These are phyloP conservation scores for Xylariaceae sp. DNA, from an alignment of 2,329 filamentous ascomycete genomes.

Conservation along the genomic window DNA sequence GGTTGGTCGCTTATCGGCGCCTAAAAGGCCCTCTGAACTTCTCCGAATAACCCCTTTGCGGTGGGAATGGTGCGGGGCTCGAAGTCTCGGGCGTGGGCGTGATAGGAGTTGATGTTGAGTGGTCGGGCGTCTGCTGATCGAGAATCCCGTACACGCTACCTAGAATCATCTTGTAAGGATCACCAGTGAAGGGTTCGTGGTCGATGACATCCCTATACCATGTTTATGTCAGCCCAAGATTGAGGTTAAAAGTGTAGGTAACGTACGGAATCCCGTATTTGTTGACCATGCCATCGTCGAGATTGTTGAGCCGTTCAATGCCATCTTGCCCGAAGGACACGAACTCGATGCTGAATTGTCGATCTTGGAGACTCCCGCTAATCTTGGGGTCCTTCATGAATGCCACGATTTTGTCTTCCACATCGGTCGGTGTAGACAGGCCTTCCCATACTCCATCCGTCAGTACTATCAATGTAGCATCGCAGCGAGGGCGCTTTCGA, in stretches of 20 bases:
- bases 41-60: background rate
- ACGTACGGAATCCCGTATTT: constrained; percentile 4
- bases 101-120: background rate
- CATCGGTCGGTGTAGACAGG: background rate
- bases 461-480: constrained; percentile 3
- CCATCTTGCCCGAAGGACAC: constrained; percentile 2
- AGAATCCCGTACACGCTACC: constrained; percentile 1
- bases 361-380: background rate
- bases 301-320: background rate
- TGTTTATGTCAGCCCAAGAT: background rate
- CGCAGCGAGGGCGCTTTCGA: background rate
- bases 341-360: constrained; percentile 4
- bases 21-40: background rate
- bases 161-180: constrained; percentile 5
- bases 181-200: constrained; percentile 2
- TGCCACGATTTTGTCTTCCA: constrained; percentile 1
- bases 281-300: constrained; percentile 3
- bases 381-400: constrained; percentile 1
- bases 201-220: constrained; percentile 4
- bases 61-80: background rate
- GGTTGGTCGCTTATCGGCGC: background rate
- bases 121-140: background rate
- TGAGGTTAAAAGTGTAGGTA: background rate
- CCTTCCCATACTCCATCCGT: constrained; percentile 4
- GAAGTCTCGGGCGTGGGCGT: background rate